Evolutionary conservation across 345 rosid genomes (phyloP).

Genomic region (Pistacia vera): DNA sequence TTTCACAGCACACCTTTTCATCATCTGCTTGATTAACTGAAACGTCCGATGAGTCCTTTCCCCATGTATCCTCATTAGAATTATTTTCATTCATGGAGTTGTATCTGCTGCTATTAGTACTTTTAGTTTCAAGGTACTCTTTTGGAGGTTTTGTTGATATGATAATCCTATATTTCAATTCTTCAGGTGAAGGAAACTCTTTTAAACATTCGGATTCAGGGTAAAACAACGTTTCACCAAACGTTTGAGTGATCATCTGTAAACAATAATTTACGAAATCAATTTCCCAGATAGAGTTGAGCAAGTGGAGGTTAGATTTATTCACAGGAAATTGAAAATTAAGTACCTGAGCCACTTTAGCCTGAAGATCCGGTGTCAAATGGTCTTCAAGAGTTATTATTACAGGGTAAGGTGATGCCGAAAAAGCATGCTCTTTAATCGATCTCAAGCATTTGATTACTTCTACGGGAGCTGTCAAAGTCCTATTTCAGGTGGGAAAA

Average conservation of each 20-base stretch:
- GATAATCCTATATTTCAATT: slow-evolving; percentile 53
- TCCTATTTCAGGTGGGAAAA: slow-evolving; percentile 38
- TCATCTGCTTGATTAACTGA: slow-evolving; percentile 41
- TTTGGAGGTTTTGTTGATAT: slow-evolving; percentile 75
- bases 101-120: slow-evolving; percentile 29
- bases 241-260: slow-evolving; percentile 61
- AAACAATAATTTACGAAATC: neutral
- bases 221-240: slow-evolving; percentile 52
- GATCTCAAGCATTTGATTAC: slow-evolving; percentile 66
- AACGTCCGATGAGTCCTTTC: slow-evolving; percentile 47
- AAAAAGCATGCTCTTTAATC: slow-evolving; percentile 65
- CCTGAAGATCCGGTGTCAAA: slow-evolving; percentile 68
- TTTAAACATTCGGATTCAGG: slow-evolving; percentile 47
- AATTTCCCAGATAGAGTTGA: neutral
- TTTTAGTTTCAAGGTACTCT: slow-evolving; percentile 36
- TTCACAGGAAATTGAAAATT: slow-evolving; percentile 17
- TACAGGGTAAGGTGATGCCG: slow-evolving; percentile 68
- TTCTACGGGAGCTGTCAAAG: slow-evolving; percentile 75
- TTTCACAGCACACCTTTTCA: slow-evolving; percentile 30
- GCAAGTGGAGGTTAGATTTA: neutral
- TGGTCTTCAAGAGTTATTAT: slow-evolving; percentile 82
- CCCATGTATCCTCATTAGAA: slow-evolving; percentile 49
- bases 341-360: slow-evolving; percentile 71
- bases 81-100: slow-evolving; percentile 36
- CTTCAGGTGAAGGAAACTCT: slow-evolving; percentile 78